These are phyloP conservation scores for Agrocybe chaxingu DNA, from an alignment of 768 basidiomycete genomes.

Conservation along the genomic window DNA sequence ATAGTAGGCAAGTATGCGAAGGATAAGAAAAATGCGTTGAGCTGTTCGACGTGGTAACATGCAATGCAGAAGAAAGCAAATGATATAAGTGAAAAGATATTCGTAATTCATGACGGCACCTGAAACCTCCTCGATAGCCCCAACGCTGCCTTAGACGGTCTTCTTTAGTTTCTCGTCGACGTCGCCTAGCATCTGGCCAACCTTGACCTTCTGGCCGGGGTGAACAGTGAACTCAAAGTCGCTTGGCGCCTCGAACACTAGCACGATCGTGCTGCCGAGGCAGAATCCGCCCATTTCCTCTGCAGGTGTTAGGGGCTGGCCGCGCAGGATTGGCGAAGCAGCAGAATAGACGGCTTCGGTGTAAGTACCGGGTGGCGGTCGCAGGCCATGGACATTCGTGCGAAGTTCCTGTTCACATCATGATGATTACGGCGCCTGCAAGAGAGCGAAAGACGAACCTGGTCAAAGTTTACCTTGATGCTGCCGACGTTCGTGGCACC, in stretches of 20 bases:
- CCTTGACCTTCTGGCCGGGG: conserved; percentile 81
- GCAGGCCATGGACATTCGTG: conserved; percentile 78
- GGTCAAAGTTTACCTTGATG: conserved; percentile 95
- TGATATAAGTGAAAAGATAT: background rate
- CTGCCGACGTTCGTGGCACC: conserved; percentile 98
- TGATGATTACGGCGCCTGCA: conserved; percentile 1
- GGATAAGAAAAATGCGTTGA: background rate
- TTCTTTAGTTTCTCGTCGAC: conserved; percentile 27
- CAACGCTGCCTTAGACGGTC: conserved; percentile 9
- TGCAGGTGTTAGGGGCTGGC: conserved; percentile 82
- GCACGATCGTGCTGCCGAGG: conserved; percentile 91
- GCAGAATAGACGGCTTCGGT: conserved; percentile 88
- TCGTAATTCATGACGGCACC: background rate
- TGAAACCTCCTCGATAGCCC: background rate
- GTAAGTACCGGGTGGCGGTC: conserved; percentile 81
- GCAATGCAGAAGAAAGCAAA: background rate
- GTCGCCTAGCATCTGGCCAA: conserved; percentile 81
- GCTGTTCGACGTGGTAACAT: conserved; percentile 1
- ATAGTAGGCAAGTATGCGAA: background rate
- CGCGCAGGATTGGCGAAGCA: conserved; percentile 79
- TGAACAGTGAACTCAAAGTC: conserved; percentile 76
- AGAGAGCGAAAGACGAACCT: conserved; percentile 36
- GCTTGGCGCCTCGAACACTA: conserved; percentile 92
- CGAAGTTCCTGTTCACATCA: conserved; percentile 59
- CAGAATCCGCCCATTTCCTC: conserved; percentile 99